Evolutionary conservation across 2,329 filamentous ascomycete genomes (phyloP).

Genomic region (Aspergillus bombycis): DNA sequence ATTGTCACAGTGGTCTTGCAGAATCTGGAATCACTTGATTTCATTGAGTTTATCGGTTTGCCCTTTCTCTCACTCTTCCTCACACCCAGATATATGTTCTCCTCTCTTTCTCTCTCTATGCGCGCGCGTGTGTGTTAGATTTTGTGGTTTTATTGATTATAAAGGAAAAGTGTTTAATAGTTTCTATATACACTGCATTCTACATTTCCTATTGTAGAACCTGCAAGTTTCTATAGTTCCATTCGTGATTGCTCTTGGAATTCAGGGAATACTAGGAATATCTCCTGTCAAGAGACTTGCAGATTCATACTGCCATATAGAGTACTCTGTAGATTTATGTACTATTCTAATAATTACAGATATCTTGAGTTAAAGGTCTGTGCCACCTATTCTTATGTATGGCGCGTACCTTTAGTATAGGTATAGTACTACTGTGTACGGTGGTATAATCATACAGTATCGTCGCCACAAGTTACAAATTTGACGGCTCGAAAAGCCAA

Average conservation of each 20-base stretch:
- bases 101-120: not conserved
- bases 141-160: not conserved
- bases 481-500: not conserved
- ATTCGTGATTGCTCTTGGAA: not conserved
- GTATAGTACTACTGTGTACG: not conserved
- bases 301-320: not conserved
- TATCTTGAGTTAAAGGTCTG: not conserved
- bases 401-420: no score
- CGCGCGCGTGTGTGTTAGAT: not conserved
- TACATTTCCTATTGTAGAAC: no score
- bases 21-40: no score
- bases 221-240: not conserved
- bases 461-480: not conserved
- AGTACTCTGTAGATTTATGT: not conserved
- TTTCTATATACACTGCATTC: no score
- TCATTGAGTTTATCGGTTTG: not conserved
- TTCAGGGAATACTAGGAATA: not conserved
- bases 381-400: not conserved
- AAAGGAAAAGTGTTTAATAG: no score
- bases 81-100: not conserved
- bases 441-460: not conserved
- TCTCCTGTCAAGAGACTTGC: not conserved
- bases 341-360: not conserved
- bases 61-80: no score
- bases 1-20: no score